A percentile compares a stretch with the other conserved stretches of the same genome.
Conservation (phyloP, 768 basidiomycete genomes). For the Dentipellis sp. region DNA sequence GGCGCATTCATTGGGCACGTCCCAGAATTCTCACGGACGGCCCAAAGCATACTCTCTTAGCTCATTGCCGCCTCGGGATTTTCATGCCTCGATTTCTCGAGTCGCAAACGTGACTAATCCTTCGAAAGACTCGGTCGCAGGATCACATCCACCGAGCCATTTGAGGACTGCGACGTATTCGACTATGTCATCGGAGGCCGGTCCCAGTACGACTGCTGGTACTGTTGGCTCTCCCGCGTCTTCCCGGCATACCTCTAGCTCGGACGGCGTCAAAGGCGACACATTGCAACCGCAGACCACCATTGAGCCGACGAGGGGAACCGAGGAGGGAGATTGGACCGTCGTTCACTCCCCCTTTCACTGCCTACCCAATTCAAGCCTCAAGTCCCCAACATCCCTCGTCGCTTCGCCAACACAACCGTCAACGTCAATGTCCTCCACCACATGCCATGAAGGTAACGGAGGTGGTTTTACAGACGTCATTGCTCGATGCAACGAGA, state of each 20-base stretch:
- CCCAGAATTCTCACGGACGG: neutral
- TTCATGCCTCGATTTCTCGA: no score
- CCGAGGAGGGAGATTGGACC: constrained; percentile 4
- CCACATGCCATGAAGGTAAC: no score
- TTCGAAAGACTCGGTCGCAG: neutral
- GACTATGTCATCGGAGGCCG: constrained; percentile 1
- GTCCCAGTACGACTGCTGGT: neutral
- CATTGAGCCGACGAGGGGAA: neutral
- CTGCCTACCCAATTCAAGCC: neutral
- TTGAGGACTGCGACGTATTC: neutral
- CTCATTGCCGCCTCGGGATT: neutral
- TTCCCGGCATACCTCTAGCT: neutral
- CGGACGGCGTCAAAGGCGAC: neutral
- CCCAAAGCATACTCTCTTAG: neutral
- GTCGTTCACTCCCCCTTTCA: neutral
- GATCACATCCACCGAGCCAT: neutral
- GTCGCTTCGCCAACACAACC: no score
- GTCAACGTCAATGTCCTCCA: no score
- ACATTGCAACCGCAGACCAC: neutral
- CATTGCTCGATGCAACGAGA: no score
- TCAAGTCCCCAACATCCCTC: no score
- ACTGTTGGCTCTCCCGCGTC: constrained; percentile 4
- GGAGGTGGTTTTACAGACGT: no score
- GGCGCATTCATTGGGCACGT: constrained; percentile 40
- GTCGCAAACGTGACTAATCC: neutral